Evolutionary conservation across 1,284 basidiomycete genomes (phyloP).

Genomic region (Ceratobasidium theobromae): DNA sequence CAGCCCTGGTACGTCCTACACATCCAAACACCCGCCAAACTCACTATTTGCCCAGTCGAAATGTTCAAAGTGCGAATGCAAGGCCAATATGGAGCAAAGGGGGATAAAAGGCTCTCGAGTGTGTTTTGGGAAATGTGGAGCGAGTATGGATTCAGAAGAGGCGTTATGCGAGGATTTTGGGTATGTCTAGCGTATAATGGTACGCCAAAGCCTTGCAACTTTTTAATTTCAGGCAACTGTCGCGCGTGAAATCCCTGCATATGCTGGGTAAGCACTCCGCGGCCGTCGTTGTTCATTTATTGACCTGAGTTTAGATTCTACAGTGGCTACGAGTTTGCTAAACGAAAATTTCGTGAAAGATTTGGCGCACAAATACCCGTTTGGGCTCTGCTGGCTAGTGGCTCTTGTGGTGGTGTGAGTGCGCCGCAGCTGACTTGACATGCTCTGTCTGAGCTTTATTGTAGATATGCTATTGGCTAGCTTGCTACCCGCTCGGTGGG

Average conservation of each 20-base stretch:
- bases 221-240: conserved; percentile 75
- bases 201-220: neutral
- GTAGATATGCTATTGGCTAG: conserved; percentile 89
- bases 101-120: conserved; percentile 67
- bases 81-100: conserved; percentile 77
- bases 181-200: conserved; percentile 47
- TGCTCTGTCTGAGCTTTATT: neutral
- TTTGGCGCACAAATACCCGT: conserved; percentile 75
- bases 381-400: conserved; percentile 86
- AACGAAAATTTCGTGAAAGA: conserved; percentile 66
- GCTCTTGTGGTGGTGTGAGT: conserved; percentile 83
- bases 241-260: conserved; percentile 89
- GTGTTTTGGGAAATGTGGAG: conserved; percentile 75
- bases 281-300: neutral
- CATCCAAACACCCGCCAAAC: neutral
- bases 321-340: conserved; percentile 75
- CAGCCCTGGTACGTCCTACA: conserved; percentile 66
- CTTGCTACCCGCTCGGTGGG: conserved; percentile 83
- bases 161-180: conserved; percentile 97
- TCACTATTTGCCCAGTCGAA: conserved; percentile 57
- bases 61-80: conserved; percentile 98
- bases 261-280: conserved; percentile 66
- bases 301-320: conserved; percentile 50
- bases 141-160: conserved; percentile 79
- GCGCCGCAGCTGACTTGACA: neutral